Evolutionary conservation across 371 early-diverging fungal species (phyloP).

Genomic region (Rhizopus arrhizus): DNA sequence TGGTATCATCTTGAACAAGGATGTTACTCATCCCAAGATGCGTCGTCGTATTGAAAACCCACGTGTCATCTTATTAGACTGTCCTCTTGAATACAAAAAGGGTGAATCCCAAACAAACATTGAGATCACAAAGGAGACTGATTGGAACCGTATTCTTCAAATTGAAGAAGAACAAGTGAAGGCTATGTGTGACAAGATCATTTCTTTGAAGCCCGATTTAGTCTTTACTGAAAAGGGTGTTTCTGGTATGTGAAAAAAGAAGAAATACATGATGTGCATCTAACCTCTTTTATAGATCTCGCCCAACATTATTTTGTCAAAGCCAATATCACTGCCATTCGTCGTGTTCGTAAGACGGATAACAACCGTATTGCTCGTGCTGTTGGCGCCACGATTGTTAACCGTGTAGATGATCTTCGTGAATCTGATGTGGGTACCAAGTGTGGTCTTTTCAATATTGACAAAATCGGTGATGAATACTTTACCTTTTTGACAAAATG

Average conservation of each 20-base stretch:
- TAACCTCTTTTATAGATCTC: constrained; percentile 61
- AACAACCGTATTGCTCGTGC: constrained; percentile 98
- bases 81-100: constrained; percentile 99
- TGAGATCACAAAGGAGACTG: constrained; percentile 96
- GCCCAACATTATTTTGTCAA: constrained; percentile 98
- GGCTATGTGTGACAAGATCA: constrained; percentile 95
- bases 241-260: constrained; percentile 61
- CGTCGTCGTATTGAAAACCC: constrained; percentile 98
- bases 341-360: constrained; percentile 99
- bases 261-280: not conserved
- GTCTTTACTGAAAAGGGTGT: constrained; percentile 99
- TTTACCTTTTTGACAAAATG: constrained; percentile 96
- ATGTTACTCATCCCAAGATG: constrained; percentile 99
- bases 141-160: constrained; percentile 96
- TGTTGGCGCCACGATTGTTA: constrained; percentile 97
- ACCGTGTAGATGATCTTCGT: constrained; percentile 95
- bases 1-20: constrained; percentile 99
- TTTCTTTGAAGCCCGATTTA: constrained; percentile 96
- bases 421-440: constrained; percentile 93
- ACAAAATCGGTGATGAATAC: constrained; percentile 99
- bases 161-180: constrained; percentile 99
- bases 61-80: constrained; percentile 96
- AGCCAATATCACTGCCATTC: constrained; percentile 97
- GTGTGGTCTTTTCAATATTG: constrained; percentile 96
- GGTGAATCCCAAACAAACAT: constrained; percentile 99